phyloP scores from a whole-genome alignment of 192 early-diverging fungal species.

The Pilobolus umbonatus region DNA sequence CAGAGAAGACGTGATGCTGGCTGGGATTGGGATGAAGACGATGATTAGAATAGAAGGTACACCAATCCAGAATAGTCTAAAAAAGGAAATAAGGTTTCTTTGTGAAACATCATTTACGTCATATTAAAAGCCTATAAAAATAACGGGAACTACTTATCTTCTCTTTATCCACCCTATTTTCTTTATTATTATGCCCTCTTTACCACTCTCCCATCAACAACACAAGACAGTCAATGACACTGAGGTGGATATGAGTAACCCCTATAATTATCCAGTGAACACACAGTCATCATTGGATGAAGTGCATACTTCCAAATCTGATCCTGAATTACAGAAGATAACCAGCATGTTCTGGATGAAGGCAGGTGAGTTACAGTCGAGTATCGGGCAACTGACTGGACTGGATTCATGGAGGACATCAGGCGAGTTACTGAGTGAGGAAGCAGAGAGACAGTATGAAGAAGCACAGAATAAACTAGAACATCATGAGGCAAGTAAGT shows the following conservation, averaged over 20 bases:
- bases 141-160: too few species aligned
- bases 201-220: too few species aligned
- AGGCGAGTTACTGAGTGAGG: not conserved
- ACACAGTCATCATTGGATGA: not conserved
- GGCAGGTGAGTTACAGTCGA: slow-evolving; percentile 15
- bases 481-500: slow-evolving; percentile 16
- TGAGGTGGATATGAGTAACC: too few species aligned
- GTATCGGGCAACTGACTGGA: slow-evolving; percentile 9
- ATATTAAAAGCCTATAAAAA: too few species aligned
- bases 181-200: too few species aligned
- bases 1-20: not conserved
- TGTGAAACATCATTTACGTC: too few species aligned
- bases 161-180: too few species aligned
- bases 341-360: slow-evolving; percentile 9
- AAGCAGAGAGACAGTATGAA: slow-evolving; percentile 7
- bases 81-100: too few species aligned
- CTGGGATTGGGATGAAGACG: slow-evolving; percentile 15
- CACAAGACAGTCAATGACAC: too few species aligned
- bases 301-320: slow-evolving; percentile 3
- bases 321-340: slow-evolving; percentile 20
- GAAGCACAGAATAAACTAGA: slow-evolving; percentile 9
- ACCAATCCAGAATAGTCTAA: not conserved
- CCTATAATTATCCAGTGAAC: too few species aligned
- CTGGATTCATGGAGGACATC: slow-evolving; percentile 3
- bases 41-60: not conserved